Percentiles rank a stretch among this genome's conserved stretches.
These are phyloP conservation scores for Salisapilia sapeloensis DNA, from an alignment of 352 stramenopile species.

Conservation along the genomic window DNA sequence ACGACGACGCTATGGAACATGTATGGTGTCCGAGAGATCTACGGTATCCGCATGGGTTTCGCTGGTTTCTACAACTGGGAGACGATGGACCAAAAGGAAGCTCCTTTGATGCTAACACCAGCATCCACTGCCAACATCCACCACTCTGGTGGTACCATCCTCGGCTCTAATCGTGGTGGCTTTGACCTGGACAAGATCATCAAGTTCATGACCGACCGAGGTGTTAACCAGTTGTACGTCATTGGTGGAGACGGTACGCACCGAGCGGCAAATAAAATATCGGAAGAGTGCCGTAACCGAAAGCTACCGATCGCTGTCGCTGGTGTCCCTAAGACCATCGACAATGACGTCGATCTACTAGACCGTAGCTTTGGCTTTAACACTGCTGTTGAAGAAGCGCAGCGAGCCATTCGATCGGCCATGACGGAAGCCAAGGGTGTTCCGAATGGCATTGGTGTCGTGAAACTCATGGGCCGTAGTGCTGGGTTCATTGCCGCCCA, in stretches of 20 bases:
- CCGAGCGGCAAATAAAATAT: slow-evolving; percentile 87
- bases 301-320: slow-evolving; percentile 88
- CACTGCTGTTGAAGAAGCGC: slow-evolving; percentile 91
- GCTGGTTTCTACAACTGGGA: slow-evolving; percentile 70
- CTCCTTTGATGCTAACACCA: slow-evolving; percentile 60
- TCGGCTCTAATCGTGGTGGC: slow-evolving; percentile 88
- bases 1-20: slow-evolving; percentile 84
- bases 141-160: slow-evolving; percentile 87
- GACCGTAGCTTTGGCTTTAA: slow-evolving; percentile 97
- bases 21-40: slow-evolving; percentile 73
- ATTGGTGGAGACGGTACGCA: slow-evolving; percentile 97
- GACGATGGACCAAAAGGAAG: slow-evolving; percentile 58
- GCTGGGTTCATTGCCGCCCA: slow-evolving; percentile 95
- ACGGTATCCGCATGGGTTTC: slow-evolving; percentile 73
- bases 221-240: slow-evolving; percentile 92
- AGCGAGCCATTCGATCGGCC: slow-evolving; percentile 83
- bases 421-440: slow-evolving; percentile 91
- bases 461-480: slow-evolving; percentile 97
- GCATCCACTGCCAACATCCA: slow-evolving; percentile 63
- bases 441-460: slow-evolving; percentile 95
- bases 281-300: slow-evolving; percentile 47
- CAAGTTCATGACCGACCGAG: slow-evolving; percentile 77
- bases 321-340: slow-evolving; percentile 98
- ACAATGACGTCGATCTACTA: slow-evolving; percentile 98
- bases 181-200: slow-evolving; percentile 97